Conservation (phyloP, 306 rosid species). For the Lathyrus sativus region DNA sequence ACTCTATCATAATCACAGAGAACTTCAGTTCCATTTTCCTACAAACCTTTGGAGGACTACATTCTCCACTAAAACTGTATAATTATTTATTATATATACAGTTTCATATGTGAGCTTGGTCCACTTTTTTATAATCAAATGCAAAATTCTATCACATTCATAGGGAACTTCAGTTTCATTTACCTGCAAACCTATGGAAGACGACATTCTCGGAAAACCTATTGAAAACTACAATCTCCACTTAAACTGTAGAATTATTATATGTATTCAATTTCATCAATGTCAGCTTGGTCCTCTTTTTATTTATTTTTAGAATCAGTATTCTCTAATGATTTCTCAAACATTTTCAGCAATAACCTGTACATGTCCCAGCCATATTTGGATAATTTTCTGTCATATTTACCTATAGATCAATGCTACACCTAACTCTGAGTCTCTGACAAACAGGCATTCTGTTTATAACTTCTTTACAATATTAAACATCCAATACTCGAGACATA, state of each 20-base stretch:
- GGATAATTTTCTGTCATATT: constrained; percentile 16
- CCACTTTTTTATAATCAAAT: constrained; percentile 1
- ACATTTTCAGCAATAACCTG: constrained; percentile 11
- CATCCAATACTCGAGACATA: no score
- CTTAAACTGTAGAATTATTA: constrained; percentile 5
- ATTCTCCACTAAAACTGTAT: constrained; percentile 6
- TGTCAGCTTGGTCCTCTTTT: not conserved
- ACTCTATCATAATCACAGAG: not conserved
- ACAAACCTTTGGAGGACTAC: not conserved
- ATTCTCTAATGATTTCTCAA: constrained; percentile 22
- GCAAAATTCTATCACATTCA: constrained; percentile 10
- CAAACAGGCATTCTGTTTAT: not conserved
- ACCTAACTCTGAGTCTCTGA: not conserved
- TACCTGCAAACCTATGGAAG: constrained; percentile 14
- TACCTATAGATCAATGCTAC: constrained; percentile 13
- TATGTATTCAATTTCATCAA: constrained; percentile 10
- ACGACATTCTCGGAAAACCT: no score
- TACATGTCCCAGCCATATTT: constrained; percentile 14
- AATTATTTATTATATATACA: constrained; percentile 11
- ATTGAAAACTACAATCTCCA: not conserved
- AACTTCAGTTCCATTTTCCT: constrained; percentile 27
- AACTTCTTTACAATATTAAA: no score
- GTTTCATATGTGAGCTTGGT: constrained; percentile 6
- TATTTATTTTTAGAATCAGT: constrained; percentile 1
- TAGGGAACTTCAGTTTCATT: constrained; percentile 20